These are phyloP conservation scores for Nepenthes alata DNA, from an alignment of 179 eudicot species.

Conservation along the genomic window DNA sequence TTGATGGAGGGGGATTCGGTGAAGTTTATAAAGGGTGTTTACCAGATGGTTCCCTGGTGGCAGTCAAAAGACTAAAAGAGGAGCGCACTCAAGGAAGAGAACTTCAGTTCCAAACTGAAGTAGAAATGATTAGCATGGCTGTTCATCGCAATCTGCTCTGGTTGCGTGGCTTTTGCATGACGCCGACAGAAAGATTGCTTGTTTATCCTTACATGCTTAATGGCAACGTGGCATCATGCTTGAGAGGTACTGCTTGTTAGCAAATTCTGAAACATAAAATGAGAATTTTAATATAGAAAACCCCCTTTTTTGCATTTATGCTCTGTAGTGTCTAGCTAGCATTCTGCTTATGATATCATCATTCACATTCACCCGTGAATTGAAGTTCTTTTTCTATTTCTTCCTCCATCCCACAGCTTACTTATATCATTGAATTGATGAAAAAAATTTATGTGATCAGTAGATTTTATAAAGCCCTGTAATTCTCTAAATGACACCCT, in stretches of 20 bases:
- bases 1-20: slow-evolving; percentile 13
- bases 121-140: slow-evolving; percentile 16
- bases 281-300: background rate
- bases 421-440: no score
- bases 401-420: no score
- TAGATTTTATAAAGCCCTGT: no score
- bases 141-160: slow-evolving; percentile 15
- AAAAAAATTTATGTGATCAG: no score
- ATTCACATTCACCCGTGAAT: no score
- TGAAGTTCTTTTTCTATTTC: no score
- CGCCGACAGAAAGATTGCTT: slow-evolving; percentile 10
- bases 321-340: no score
- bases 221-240: slow-evolving; percentile 13
- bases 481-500: no score
- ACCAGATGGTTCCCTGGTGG: slow-evolving; percentile 10
- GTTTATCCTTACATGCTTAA: slow-evolving; percentile 14
- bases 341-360: no score
- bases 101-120: background rate
- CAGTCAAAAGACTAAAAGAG: slow-evolving; percentile 10
- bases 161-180: slow-evolving; percentile 12
- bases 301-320: background rate
- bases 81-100: slow-evolving; percentile 9
- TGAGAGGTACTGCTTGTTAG: slow-evolving; percentile 4
- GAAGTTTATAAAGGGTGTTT: slow-evolving; percentile 11
- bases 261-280: no score